A percentile compares a stretch with the other conserved stretches of the same genome.
phyloP scores from a whole-genome alignment of 2,329 filamentous ascomycete species.

The Xylaria sp. region DNA sequence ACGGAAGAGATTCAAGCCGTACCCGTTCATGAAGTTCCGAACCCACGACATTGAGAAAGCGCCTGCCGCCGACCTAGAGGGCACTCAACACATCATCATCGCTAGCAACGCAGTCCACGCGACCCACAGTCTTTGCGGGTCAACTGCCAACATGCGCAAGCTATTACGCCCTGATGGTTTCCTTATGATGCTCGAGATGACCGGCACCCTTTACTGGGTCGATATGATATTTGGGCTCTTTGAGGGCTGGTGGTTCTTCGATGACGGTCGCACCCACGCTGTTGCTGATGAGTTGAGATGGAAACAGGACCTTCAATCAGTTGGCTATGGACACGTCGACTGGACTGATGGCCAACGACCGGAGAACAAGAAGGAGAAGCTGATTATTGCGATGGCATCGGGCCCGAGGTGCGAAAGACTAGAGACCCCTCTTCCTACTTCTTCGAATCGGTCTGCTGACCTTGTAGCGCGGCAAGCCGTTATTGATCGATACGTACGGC shows the following conservation, averaged over 20 bases:
- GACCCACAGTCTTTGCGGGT: slow-evolving; percentile 37
- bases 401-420: slow-evolving; percentile 17
- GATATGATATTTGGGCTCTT: slow-evolving; percentile 46
- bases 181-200: slow-evolving; percentile 45
- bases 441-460: slow-evolving; percentile 12
- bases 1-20: slow-evolving; percentile 33
- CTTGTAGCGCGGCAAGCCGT: slow-evolving; percentile 12
- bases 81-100: slow-evolving; percentile 41
- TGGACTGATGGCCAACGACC: slow-evolving; percentile 39
- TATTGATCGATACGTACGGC: slow-evolving; percentile 8
- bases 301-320: slow-evolving; percentile 33
- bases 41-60: slow-evolving; percentile 41
- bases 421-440: slow-evolving; percentile 1
- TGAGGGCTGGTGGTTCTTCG: slow-evolving; percentile 48
- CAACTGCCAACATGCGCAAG: slow-evolving; percentile 37
- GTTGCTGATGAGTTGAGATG: slow-evolving; percentile 32
- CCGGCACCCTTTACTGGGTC: slow-evolving; percentile 37
- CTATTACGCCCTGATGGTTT: slow-evolving; percentile 43
- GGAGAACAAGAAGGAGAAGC: slow-evolving; percentile 36
- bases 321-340: slow-evolving; percentile 40
- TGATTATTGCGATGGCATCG: slow-evolving; percentile 41
- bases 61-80: slow-evolving; percentile 31
- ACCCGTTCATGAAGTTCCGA: slow-evolving; percentile 39
- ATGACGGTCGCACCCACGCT: slow-evolving; percentile 41
- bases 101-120: slow-evolving; percentile 45